Base-by-base conservation (phyloP, 108 stramenopile genomes). In the Conticribra guillardii region DNA sequence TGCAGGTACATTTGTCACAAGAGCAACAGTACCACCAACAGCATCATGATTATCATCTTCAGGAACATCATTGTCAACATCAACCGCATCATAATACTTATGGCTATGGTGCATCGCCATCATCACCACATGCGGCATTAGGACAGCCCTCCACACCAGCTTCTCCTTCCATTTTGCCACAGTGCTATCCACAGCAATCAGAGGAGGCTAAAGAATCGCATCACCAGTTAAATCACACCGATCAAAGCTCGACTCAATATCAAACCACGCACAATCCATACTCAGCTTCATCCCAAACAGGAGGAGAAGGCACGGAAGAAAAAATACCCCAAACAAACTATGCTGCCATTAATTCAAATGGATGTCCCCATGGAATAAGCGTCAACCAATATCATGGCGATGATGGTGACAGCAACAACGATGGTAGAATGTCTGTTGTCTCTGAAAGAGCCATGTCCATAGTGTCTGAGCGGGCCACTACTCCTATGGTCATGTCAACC, bases 351-450 rank as follows among this genome's bases (percentile, higher is more conserved):
- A 19, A 32, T 14, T 1, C n/a, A n/a, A n/a, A n/a, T n/a, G n/a
- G n/a, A n/a, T n/a, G n/a, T n/a, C n/a, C n/a, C n/a, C 19, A 31
- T 29, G 28, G 14, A 32, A 29, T 22, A 21, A 1, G 2, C 64
- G 18, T n/a, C 51, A 29, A 41, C 11, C 14, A 50, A 7, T 5
- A 51, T 14, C 11, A 33, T 5, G 4, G 14, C 37, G 44, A 16
- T 46, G 28, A 27, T 1, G 18, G 19, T 48, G 48, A 48, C 3
- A 24, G 5, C 15, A 31, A 26, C 31, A 33, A 26, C 21, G 49
- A 26, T 11, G 33, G 51, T 37, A 16, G 19, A 65, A 52, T 65
- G 64, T 65, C 64, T 1, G 49, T 65, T 31, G n/a, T 18, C n/a
- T 23, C 27, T 14, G 51, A 52, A 9, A 19, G 54, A 19, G 54